Conservation (phyloP, 306 rosid genomes). For the Trifolium dubium region DNA sequence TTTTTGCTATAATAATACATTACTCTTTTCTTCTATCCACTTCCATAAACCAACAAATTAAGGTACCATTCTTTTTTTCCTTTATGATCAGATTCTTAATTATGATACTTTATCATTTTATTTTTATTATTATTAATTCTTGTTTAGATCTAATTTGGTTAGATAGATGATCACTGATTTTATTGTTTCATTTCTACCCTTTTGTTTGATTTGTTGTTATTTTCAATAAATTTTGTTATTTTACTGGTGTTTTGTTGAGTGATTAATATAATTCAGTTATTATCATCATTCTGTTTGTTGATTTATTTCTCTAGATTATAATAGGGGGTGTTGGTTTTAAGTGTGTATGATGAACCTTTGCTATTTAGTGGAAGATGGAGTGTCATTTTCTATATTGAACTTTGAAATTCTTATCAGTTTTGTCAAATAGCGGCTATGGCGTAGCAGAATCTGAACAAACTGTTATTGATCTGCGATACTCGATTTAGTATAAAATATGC, state of each 20-base stretch:
- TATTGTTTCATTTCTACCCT: background rate
- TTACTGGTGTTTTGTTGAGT: constrained; percentile 8
- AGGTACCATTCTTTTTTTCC: constrained; percentile 26
- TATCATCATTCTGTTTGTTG: background rate
- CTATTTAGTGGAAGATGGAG: constrained; percentile 23
- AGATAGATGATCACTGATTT: constrained; percentile 19
- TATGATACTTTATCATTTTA: background rate
- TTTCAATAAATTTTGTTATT: background rate
- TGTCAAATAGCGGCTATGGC: background rate
- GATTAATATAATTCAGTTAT: constrained; percentile 5
- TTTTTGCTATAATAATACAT: background rate
- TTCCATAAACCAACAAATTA: constrained; percentile 10
- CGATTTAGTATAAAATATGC: background rate
- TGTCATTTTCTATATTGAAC: constrained; percentile 19
- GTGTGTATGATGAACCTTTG: background rate
- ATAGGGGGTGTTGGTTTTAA: constrained; percentile 1
- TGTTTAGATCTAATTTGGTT: constrained; percentile 24
- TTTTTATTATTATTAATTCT: background rate
- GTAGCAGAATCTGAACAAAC: background rate
- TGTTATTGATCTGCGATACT: background rate
- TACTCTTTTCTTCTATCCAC: background rate
- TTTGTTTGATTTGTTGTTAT: constrained; percentile 12
- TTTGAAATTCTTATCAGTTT: background rate
- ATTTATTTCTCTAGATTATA: background rate
- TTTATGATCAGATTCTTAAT: constrained; percentile 12